Conservation (phyloP, 768 basidiomycete species). For the Leccinum variicolor region DNA sequence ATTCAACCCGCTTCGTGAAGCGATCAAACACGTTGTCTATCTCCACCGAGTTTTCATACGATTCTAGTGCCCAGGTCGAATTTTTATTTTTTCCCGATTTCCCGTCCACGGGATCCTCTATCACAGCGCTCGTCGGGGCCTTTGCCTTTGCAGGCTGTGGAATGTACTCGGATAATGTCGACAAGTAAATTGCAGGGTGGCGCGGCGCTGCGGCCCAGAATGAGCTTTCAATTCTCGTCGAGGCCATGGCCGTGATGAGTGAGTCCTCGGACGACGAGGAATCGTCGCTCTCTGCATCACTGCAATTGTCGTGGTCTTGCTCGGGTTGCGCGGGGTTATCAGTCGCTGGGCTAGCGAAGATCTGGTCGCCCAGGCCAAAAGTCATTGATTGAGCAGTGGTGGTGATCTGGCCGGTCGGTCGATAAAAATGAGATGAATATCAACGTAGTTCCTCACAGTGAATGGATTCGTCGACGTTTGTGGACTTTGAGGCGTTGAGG, state of each 20-base stretch:
- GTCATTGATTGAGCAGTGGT: slow-evolving; percentile 28
- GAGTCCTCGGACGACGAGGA: slow-evolving; percentile 43
- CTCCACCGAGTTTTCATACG: slow-evolving; percentile 76
- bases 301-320: slow-evolving; percentile 22
- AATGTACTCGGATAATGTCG: slow-evolving; percentile 60
- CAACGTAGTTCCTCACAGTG: slow-evolving; percentile 43
- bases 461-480: slow-evolving; percentile 61
- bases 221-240: slow-evolving; percentile 52
- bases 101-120: slow-evolving; percentile 42
- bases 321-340: slow-evolving; percentile 14
- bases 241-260: slow-evolving; percentile 56
- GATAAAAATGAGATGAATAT: background rate
- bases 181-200: slow-evolving; percentile 69
- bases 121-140: slow-evolving; percentile 34
- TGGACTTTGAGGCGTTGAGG: slow-evolving; percentile 27
- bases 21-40: slow-evolving; percentile 85
- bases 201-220: slow-evolving; percentile 65
- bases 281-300: slow-evolving; percentile 36
- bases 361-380: slow-evolving; percentile 62
- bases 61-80: slow-evolving; percentile 62
- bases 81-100: slow-evolving; percentile 48
- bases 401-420: slow-evolving; percentile 22
- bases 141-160: slow-evolving; percentile 53
- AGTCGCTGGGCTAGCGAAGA: slow-evolving; percentile 48
- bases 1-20: slow-evolving; percentile 69